Evolutionary conservation across 305 asterid genomes (phyloP).

Genomic region (Fraxinus paxiana): DNA sequence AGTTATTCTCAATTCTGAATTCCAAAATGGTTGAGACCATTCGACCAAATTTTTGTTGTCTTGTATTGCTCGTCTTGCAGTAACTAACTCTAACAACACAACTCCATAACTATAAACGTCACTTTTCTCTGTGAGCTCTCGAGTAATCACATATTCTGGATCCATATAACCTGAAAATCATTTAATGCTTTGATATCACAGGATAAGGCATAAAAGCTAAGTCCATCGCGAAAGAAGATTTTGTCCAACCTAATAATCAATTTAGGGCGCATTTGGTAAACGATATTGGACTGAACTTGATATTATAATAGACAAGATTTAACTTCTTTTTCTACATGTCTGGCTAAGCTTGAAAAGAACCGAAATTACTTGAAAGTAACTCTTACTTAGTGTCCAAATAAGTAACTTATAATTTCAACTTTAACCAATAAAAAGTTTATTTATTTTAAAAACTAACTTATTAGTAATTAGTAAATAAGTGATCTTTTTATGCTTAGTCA

Average conservation of each 20-base stretch:
- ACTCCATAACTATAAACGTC: conserved; percentile 88
- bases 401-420: neutral
- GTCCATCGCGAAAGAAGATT: neutral
- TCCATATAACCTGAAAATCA: conserved; percentile 74
- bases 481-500: neutral
- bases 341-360: neutral
- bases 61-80: conserved; percentile 80
- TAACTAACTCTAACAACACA: conserved; percentile 65
- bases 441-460: neutral
- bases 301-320: neutral
- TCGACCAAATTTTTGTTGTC: conserved; percentile 79
- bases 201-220: neutral
- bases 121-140: conserved; percentile 89
- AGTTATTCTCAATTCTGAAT: conserved; percentile 50
- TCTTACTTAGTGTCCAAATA: neutral
- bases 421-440: neutral
- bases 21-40: conserved; percentile 56
- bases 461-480: neutral
- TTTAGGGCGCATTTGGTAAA: neutral
- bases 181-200: conserved; percentile 9
- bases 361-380: neutral
- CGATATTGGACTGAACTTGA: neutral
- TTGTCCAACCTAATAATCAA: neutral
- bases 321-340: neutral
- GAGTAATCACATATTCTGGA: conserved; percentile 81